These are phyloP conservation scores for Golubevia sp. DNA, from an alignment of 1,284 basidiomycete genomes.

Conservation along the genomic window DNA sequence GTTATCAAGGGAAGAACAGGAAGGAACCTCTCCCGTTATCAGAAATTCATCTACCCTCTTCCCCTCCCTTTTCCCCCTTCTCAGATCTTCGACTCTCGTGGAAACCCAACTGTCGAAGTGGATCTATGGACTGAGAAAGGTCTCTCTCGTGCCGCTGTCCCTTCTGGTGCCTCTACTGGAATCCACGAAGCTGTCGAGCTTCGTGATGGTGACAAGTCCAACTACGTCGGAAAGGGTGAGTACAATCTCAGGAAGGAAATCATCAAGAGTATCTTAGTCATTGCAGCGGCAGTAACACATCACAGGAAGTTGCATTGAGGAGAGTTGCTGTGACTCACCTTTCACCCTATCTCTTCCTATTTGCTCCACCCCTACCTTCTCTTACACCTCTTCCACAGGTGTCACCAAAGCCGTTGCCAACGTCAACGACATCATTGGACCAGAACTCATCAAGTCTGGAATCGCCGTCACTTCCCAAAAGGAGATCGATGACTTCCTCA, in stretches of 20 bases:
- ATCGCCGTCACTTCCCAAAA: slow-evolving; percentile 89
- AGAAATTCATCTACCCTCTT: slow-evolving; percentile 1
- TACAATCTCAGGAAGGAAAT: too few relatives aligned
- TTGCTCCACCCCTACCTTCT: not conserved
- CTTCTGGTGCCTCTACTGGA: slow-evolving; percentile 98
- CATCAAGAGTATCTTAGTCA: too few relatives aligned
- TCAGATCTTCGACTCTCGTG: slow-evolving; percentile 45
- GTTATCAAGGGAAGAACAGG: too few relatives aligned
- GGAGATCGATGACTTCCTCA: slow-evolving; percentile 96
- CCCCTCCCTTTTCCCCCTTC: not conserved
- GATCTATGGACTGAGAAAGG: slow-evolving; percentile 66
- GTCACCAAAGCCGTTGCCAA: slow-evolving; percentile 92
- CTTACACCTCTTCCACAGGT: slow-evolving; percentile 66
- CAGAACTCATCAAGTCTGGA: slow-evolving; percentile 83
- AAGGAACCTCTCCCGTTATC: not conserved
- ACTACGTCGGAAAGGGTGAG: slow-evolving; percentile 82
- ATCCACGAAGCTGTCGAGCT: slow-evolving; percentile 98
- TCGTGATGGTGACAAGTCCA: slow-evolving; percentile 90
- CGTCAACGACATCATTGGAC: slow-evolving; percentile 90
- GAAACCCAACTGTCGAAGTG: slow-evolving; percentile 62
- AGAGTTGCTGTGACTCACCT: not conserved
- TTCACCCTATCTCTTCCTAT: not conserved
- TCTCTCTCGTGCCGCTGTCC: slow-evolving; percentile 90
- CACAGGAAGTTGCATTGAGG: not conserved
- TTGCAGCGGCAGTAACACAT: too few relatives aligned